A percentile compares a stretch with the other conserved stretches of the same genome.
Evolutionary conservation across 345 rosid genomes (phyloP).

Genomic region (Corymbia maculata): DNA sequence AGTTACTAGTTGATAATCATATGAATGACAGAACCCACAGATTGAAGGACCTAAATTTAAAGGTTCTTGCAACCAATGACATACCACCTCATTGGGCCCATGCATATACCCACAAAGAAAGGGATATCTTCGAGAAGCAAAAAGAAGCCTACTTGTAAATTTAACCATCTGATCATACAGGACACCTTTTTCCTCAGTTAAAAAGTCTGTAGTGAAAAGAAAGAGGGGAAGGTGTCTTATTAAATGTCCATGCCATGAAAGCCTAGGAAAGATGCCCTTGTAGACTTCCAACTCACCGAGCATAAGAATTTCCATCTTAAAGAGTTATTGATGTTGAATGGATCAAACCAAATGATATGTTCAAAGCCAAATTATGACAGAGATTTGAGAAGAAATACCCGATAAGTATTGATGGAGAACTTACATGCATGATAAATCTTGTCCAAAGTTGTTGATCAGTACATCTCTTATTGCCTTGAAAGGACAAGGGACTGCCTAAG

Average conservation of each 20-base stretch:
- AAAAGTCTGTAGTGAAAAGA: not conserved
- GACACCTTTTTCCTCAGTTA: not conserved
- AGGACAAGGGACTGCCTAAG: constrained; percentile 70
- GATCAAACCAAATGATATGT: not conserved
- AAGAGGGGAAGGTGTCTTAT: not conserved
- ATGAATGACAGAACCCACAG: not conserved
- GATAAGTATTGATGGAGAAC: constrained; percentile 4
- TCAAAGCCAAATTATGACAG: not conserved
- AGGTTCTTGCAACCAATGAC: not conserved
- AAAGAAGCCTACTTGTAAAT: not conserved
- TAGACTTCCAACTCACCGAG: not conserved
- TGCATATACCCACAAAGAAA: not conserved
- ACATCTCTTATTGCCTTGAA: constrained; percentile 55
- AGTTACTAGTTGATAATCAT: not conserved
- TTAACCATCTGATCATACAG: not conserved
- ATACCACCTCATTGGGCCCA: not conserved
- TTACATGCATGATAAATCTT: constrained; percentile 50
- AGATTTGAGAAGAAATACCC: not conserved
- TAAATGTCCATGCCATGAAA: not conserved
- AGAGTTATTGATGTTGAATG: not conserved
- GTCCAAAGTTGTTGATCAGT: constrained; percentile 43
- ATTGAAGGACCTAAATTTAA: not conserved
- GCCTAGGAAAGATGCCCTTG: not conserved
- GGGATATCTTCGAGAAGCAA: not conserved
- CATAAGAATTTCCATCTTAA: not conserved